Evolutionary conservation across 805 yeast species (phyloP), one percentile per base, ranked within the genome.

Genomic region (Yarrowia deformans): DNA sequence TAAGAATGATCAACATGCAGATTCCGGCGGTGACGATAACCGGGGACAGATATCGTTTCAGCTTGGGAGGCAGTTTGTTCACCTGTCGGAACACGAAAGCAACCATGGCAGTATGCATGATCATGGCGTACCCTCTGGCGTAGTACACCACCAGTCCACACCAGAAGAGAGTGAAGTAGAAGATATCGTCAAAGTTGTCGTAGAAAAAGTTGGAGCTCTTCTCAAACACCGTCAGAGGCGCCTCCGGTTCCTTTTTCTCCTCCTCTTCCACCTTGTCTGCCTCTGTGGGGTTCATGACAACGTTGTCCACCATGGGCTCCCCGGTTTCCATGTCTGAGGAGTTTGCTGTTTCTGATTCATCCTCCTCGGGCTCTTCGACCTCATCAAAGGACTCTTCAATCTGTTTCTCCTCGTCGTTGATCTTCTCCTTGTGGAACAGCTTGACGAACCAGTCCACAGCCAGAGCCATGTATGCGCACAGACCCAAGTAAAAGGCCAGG

Each of bases 111-210:
- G 89, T 76, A 68, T 90, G 93, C 69, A 87, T 84, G 10, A 88
- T 87, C 76, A 90, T 79, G 70, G 86, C 84, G 64, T 87, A 84
- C 70, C 85, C 85, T 18, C 85, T 76, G 16, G 84, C 78, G 74
- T 84, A 88, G 77, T 88, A 89, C 37, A 88, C 79, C 1, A 90
- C 89, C 12, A 88, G 70, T 0, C 93, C 88, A 2, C 80, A 81
- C 8, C 87, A 73, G 69, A 87, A 84, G 12, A 90, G 70, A 0
- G 80, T 50, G 0, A 74, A 69, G 75, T 85, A 87, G 2, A 87
- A 74, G 14, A 83, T 70, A 84, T 88, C 87, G 76, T 88, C 92
- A 69, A 87, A 81, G 73, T 86, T 78, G 40, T 79, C 79, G 34
- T 54, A 42, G 16, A 66, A 52, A 40, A 50, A 50, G 34, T 43